Evolutionary conservation across 2,329 filamentous ascomycete genomes (phyloP).

Genomic region (Colletotrichum scovillei): DNA sequence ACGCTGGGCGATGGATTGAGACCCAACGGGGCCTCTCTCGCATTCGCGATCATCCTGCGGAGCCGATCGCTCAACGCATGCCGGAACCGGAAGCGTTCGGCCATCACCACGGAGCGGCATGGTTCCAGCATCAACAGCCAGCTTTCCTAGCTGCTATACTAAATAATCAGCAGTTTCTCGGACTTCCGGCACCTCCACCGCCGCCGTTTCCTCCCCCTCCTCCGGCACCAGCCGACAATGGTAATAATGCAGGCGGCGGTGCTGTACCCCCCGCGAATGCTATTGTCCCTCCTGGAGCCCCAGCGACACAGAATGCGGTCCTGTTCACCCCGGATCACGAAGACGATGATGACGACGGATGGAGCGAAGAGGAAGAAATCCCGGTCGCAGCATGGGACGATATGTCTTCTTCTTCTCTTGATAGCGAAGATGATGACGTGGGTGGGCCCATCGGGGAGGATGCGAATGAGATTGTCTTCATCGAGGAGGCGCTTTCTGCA

Average conservation of each 20-base stretch:
- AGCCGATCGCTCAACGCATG: conserved; percentile 4
- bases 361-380: conserved; percentile 33
- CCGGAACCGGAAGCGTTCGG: conserved; percentile 15
- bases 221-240: background rate
- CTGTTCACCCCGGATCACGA: conserved; percentile 29
- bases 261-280: background rate
- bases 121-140: conserved; percentile 13
- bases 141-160: conserved; percentile 1
- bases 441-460: background rate
- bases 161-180: conserved; percentile 6
- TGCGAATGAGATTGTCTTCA: conserved; percentile 8
- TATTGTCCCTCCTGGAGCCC: background rate
- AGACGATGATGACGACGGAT: conserved; percentile 28
- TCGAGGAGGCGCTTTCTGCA: conserved; percentile 8
- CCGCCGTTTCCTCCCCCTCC: background rate
- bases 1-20: conserved; percentile 29
- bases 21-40: conserved; percentile 22
- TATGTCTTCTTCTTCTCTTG: conserved; percentile 13
- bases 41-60: conserved; percentile 31
- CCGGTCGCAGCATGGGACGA: conserved; percentile 33
- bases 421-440: conserved; percentile 36
- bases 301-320: background rate
- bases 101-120: background rate
- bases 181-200: conserved; percentile 5
- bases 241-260: conserved; percentile 15